Evolutionary conservation across 2,329 filamentous ascomycete genomes (phyloP).

Genomic region (Annulohypoxylon truncatum): DNA sequence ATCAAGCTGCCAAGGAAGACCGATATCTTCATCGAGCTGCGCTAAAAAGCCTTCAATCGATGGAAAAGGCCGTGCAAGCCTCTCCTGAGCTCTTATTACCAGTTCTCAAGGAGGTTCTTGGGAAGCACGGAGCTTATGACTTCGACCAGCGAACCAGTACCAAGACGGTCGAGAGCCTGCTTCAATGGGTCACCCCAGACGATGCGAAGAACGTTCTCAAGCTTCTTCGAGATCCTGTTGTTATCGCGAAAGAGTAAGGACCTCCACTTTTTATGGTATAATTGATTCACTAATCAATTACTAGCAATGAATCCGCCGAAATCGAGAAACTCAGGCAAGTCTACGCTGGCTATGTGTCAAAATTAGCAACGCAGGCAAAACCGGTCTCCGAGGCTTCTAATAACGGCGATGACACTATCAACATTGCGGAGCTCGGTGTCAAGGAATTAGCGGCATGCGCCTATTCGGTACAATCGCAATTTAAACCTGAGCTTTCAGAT

Average conservation of each 20-base stretch:
- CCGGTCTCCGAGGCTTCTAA: conserved; percentile 46
- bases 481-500: conserved; percentile 61
- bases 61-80: conserved; percentile 73
- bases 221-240: conserved; percentile 60
- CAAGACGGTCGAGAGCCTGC: conserved; percentile 82
- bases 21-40: conserved; percentile 84
- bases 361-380: conserved; percentile 58
- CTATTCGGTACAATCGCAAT: conserved; percentile 61
- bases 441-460: conserved; percentile 66
- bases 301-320: conserved; percentile 47
- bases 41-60: conserved; percentile 76
- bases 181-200: conserved; percentile 68
- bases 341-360: conserved; percentile 67
- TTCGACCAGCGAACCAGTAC: conserved; percentile 89
- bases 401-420: conserved; percentile 50
- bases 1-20: conserved; percentile 82
- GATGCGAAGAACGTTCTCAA: conserved; percentile 66
- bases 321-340: conserved; percentile 59
- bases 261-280: conserved; percentile 32
- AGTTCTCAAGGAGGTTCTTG: conserved; percentile 75
- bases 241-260: conserved; percentile 51
- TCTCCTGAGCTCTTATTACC: conserved; percentile 69
- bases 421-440: conserved; percentile 58
- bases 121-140: conserved; percentile 76
- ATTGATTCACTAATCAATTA: conserved; percentile 47